Evolutionary conservation across 768 basidiomycete genomes (phyloP), one percentile per base, ranked within the genome.

Genomic region (Auriscalpium orientale): DNA sequence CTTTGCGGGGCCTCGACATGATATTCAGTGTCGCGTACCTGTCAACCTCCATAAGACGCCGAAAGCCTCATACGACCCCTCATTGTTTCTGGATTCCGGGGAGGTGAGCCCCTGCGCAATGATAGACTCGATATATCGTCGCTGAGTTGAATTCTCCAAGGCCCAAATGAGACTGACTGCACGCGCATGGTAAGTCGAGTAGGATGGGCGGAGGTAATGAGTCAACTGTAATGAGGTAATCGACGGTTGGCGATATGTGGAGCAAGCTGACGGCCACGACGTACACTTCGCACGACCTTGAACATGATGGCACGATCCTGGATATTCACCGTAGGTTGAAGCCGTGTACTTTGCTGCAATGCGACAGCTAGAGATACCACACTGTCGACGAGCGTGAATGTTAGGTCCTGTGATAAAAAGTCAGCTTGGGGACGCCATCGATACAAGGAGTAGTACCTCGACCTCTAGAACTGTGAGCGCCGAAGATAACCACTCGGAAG

Each of bases 41-140:
- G 86, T 87, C 56, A 94, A 71, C 56, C 93, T 80, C 95, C 95
- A 99, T 7, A 99, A 72, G 4, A 90, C 82, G 3, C 95, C 94
- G 67, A 99, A 98, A 0, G 89, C 89, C 61, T 95, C 89, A 65
- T 85, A 90, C 1, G 84, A 81, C 18, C 81, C 79, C 16, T 79
- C 71, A 3, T 78, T 71, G 44, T 76, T 74, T 2, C 65, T 65
- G 8, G 73, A 69, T 35, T 83, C 76, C 0, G 76, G 66, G 8
- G 84, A 80, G 10, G 78, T 78, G 74, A 98, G 79, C 15, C 78
- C 79, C 56, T 85, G 80, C 0, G 92, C 81, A 34, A 98, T 71
- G 46, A 91, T 85, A 5, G 89, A 83, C 65, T 95, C 91, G 9
- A 95, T 81, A 64, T 88, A 80, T 33, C 80, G 76, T 13, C 75